Evolutionary conservation across 495 filamentous ascomycete species (phyloP).

Genomic region (Lindgomyces ingoldianus): DNA sequence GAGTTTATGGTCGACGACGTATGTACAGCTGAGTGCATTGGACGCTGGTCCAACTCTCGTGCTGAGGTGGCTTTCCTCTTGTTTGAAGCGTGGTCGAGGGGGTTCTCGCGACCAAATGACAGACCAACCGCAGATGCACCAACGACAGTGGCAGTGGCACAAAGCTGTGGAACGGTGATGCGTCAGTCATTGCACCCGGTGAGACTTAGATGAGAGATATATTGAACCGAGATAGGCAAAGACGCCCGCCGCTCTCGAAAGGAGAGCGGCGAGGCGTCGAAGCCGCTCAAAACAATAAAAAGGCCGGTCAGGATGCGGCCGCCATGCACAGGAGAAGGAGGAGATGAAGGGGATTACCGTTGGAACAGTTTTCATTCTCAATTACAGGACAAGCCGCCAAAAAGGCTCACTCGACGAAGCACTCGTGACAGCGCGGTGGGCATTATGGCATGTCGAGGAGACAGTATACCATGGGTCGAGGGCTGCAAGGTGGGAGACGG

Average conservation of each 20-base stretch:
- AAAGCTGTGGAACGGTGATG: slow-evolving; percentile 54
- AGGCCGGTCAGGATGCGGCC: slow-evolving; percentile 4
- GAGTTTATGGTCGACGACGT: slow-evolving; percentile 18
- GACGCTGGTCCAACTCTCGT: slow-evolving; percentile 21
- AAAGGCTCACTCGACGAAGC: slow-evolving; percentile 33
- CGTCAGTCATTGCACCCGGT: slow-evolving; percentile 33
- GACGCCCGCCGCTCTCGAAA: slow-evolving; percentile 17
- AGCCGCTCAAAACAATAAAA: slow-evolving; percentile 26
- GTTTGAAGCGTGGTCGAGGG: slow-evolving; percentile 17
- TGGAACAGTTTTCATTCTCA: slow-evolving; percentile 43
- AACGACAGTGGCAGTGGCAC: slow-evolving; percentile 71
- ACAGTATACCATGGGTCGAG: slow-evolving; percentile 18
- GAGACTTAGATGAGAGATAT: slow-evolving; percentile 20
- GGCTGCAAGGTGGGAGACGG: slow-evolving; percentile 1
- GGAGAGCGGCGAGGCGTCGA: slow-evolving; percentile 19
- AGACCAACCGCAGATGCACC: slow-evolving; percentile 66
- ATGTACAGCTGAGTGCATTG: slow-evolving; percentile 30
- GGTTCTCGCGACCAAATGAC: slow-evolving; percentile 60
- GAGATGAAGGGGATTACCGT: slow-evolving; percentile 31
- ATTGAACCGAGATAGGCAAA: slow-evolving; percentile 17
- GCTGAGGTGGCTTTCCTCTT: slow-evolving; percentile 37
- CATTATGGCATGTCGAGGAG: slow-evolving; percentile 35
- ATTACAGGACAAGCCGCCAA: slow-evolving; percentile 29
- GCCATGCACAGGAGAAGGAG: background rate
- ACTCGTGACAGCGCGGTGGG: slow-evolving; percentile 34